phyloP scores from a whole-genome alignment of 2,329 filamentous ascomycete species.

The Nannizzia gypsea region DNA sequence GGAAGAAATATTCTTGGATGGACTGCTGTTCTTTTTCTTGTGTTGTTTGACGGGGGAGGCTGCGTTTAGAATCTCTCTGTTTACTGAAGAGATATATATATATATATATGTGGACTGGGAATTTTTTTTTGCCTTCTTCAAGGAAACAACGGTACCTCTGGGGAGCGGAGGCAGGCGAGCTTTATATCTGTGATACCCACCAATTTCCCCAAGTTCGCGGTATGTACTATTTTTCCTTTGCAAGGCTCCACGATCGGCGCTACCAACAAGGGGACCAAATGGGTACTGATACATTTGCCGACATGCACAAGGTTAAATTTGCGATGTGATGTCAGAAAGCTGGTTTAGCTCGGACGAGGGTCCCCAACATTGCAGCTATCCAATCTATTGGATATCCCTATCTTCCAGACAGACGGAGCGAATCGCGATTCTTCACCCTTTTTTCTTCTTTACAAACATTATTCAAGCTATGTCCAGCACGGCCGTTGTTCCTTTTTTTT shows the following conservation, averaged over 20 bases:
- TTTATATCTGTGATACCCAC: conserved; percentile 5
- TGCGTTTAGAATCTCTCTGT: background rate
- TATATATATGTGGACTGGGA: background rate
- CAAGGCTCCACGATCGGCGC: background rate
- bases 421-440: background rate
- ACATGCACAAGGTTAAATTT: conserved; percentile 4
- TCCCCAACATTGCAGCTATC: background rate
- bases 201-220: background rate
- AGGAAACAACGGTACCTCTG: background rate
- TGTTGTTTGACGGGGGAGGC: background rate
- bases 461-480: background rate
- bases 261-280: background rate
- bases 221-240: conserved; percentile 1
- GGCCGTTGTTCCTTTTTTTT: background rate
- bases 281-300: conserved; percentile 4
- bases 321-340: conserved; percentile 3
- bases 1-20: background rate
- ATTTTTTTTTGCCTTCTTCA: background rate
- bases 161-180: background rate
- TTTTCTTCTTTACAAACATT: background rate
- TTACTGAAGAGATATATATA: background rate
- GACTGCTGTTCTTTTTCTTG: background rate
- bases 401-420: background rate
- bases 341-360: background rate
- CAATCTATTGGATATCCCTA: conserved; percentile 2